These are phyloP conservation scores for Magnolia officinalis DNA, from an alignment of 164 flowering plant species.

Conservation along the genomic window DNA sequence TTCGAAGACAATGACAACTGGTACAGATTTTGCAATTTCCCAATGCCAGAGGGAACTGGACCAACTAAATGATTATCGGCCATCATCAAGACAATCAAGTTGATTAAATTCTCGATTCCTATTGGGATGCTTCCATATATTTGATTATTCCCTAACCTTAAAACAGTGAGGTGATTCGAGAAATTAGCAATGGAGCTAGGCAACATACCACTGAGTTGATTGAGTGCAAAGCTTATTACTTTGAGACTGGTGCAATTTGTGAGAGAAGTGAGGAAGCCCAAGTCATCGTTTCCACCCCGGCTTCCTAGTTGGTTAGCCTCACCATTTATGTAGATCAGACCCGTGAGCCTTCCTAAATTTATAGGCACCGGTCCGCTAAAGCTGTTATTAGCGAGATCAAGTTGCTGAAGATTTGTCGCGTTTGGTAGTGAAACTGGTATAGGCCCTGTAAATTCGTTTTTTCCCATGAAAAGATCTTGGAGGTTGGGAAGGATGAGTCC, in stretches of 20 bases:
- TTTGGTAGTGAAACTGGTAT: constrained; percentile 18
- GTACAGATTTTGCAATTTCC: constrained; percentile 1
- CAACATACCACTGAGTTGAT: constrained; percentile 2
- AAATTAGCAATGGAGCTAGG: constrained; percentile 3
- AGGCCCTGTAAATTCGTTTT: constrained; percentile 10
- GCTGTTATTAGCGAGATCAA: constrained; percentile 8
- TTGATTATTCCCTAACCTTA: not conserved
- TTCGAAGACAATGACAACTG: not conserved
- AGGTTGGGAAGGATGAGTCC: constrained; percentile 10
- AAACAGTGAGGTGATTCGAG: not conserved
- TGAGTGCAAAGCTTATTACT: not conserved
- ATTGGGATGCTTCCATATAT: constrained; percentile 14
- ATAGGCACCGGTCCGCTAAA: constrained; percentile 15
- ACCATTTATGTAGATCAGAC: not conserved
- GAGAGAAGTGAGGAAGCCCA: constrained; percentile 9
- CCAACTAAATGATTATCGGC: not conserved
- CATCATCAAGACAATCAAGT: not conserved
- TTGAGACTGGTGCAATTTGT: constrained; percentile 11
- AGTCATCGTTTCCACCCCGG: constrained; percentile 1
- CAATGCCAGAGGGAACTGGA: constrained; percentile 4
- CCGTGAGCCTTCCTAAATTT: not conserved
- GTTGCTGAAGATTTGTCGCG: constrained; percentile 2
- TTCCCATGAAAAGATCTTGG: constrained; percentile 3
- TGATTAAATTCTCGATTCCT: constrained; percentile 9
- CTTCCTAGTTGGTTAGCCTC: not conserved